Conservation (phyloP, 1,284 basidiomycete species). For the Trichosporon sp. region DNA sequence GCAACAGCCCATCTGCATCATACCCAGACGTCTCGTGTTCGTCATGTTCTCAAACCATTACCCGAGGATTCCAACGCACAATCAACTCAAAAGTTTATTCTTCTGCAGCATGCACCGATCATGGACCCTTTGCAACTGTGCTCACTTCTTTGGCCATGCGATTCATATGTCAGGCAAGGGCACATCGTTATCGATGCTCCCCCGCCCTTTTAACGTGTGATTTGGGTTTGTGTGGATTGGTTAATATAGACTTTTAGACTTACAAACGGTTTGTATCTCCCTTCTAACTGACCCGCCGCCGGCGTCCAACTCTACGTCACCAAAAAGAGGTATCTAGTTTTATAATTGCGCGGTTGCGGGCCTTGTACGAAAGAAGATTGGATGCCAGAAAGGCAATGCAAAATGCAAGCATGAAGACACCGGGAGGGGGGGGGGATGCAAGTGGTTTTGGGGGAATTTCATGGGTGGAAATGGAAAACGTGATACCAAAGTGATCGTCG, state of each 20-base stretch:
- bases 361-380: constrained; percentile 6
- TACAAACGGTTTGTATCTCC: constrained; percentile 4
- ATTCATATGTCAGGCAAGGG: constrained; percentile 1
- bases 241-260: constrained; percentile 12
- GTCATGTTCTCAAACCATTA: too few relatives aligned
- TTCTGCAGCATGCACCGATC: too few relatives aligned
- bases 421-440: not conserved
- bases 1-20: too few relatives aligned
- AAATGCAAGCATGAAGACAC: constrained; percentile 20
- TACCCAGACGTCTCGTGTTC: too few relatives aligned
- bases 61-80: too few relatives aligned
- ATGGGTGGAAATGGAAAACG: not conserved
- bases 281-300: not conserved
- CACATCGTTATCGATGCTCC: not conserved
- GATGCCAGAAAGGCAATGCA: constrained; percentile 12
- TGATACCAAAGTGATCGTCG: not conserved
- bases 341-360: constrained; percentile 2
- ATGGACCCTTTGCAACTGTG: too few relatives aligned
- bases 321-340: constrained; percentile 14
- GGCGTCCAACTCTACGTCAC: constrained; percentile 9
- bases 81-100: too few relatives aligned
- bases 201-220: not conserved
- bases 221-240: constrained; percentile 3
- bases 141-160: not conserved
- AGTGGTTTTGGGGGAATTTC: not conserved